Conservation (phyloP, 2,329 filamentous ascomycete genomes). For the Fonsecaea multimorphosa region DNA sequence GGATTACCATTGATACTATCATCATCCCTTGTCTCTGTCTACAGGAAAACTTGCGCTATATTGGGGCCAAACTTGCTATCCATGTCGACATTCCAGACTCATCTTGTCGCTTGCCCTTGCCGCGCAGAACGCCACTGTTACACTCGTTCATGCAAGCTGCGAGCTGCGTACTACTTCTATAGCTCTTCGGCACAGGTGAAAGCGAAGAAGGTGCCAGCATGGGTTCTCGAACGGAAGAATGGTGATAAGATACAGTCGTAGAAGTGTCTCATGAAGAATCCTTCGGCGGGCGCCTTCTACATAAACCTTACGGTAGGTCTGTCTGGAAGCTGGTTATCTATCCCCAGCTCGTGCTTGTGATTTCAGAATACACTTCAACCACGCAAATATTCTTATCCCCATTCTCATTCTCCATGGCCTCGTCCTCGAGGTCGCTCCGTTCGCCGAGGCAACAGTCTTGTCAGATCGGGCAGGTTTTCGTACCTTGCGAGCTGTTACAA, state of each 20-base stretch:
- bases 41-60: not conserved
- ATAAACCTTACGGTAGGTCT: not conserved
- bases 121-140: conserved; percentile 12
- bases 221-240: not conserved
- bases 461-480: not conserved
- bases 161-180: not conserved
- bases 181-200: not conserved
- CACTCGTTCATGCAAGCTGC: conserved; percentile 1
- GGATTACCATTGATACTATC: not conserved
- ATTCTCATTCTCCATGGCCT: not conserved
- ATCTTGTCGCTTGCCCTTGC: conserved; percentile 1
- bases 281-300: not conserved
- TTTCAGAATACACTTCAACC: not conserved
- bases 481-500: not conserved
- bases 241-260: not conserved
- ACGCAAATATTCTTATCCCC: not conserved
- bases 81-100: not conserved
- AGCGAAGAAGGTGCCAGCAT: not conserved
- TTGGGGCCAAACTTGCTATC: conserved; percentile 3
- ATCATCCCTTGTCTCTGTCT: not conserved
- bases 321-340: not conserved
- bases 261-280: not conserved
- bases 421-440: not conserved
- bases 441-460: not conserved
- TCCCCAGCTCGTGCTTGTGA: not conserved